Conservation (phyloP, 139 green algal genomes). For the Chlorella vulgaris region DNA sequence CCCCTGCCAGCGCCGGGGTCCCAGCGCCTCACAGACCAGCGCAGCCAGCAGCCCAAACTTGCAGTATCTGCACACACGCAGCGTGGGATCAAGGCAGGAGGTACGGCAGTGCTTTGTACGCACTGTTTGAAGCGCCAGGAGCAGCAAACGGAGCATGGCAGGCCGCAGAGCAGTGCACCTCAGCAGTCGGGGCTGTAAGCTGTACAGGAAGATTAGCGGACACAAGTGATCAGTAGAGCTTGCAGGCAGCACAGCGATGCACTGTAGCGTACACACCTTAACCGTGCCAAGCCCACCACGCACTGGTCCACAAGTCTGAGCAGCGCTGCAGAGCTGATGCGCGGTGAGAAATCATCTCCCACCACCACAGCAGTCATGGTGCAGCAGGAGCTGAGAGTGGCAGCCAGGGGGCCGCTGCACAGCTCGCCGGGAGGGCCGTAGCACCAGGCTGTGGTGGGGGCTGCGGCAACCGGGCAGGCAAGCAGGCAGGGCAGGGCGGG, state of each 20-base stretch:
- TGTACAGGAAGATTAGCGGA: no score
- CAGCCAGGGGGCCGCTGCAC: conserved; percentile 5
- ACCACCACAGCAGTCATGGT: conserved; percentile 5
- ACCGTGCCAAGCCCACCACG: conserved; percentile 20
- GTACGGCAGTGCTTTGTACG: no score
- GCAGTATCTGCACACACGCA: conserved; percentile 5
- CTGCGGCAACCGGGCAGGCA: not conserved
- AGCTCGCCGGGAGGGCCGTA: conserved; percentile 13
- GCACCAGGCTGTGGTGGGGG: not conserved
- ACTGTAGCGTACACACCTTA: conserved; percentile 2
- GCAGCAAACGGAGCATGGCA: not conserved
- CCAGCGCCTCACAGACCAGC: not conserved
- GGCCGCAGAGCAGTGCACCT: no score
- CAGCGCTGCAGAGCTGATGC: conserved; percentile 2
- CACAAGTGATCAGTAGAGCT: no score
- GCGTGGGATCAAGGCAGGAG: no score
- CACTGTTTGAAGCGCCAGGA: no score
- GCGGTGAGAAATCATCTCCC: not conserved
- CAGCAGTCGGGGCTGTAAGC: no score
- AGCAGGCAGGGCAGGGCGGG: not conserved
- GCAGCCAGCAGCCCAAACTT: conserved; percentile 7
- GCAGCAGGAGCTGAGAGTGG: not conserved
- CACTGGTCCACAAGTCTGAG: not conserved
- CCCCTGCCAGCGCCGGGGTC: not conserved
- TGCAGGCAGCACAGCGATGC: no score